Conservation (phyloP, 1,284 basidiomycete species). For the Cryptococcus deneoformans region DNA sequence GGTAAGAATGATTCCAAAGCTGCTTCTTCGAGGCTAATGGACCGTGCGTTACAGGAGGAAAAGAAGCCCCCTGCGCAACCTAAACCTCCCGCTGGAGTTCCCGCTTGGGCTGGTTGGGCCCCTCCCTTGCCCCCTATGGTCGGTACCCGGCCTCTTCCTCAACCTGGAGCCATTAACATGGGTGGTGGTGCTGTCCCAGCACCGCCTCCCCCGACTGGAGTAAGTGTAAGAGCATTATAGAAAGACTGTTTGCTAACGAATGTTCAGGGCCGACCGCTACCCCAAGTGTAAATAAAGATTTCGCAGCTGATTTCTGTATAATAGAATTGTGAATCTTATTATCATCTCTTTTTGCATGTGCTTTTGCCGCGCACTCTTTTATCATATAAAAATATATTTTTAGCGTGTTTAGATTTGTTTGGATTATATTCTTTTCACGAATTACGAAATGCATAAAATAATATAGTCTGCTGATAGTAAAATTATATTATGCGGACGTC, state of each 20-base stretch:
- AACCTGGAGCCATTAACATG: conserved; percentile 1
- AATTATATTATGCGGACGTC: not conserved
- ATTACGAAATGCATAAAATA: not conserved
- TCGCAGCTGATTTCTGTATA: not conserved
- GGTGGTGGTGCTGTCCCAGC: conserved; percentile 11
- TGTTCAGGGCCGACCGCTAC: conserved; percentile 13
- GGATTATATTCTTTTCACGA: too few species aligned
- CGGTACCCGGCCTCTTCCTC: conserved; percentile 14
- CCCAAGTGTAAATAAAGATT: conserved; percentile 6
- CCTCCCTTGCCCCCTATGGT: conserved; percentile 13
- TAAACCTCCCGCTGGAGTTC: conserved; percentile 14
- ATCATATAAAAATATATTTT: not conserved
- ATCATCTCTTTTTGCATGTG: not conserved
- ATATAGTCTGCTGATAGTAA: not conserved
- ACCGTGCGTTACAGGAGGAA: not conserved
- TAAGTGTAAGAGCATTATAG: conserved; percentile 1
- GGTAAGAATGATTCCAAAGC: conserved; percentile 8
- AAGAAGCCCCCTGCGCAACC: conserved; percentile 3
- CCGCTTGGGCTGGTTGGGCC: conserved; percentile 16
- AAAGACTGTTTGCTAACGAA: not conserved
- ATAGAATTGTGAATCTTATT: not conserved
- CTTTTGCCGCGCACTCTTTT: not conserved
- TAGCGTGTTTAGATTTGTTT: not conserved
- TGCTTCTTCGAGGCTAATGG: not conserved
- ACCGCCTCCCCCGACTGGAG: conserved; percentile 12